Percentiles rank a stretch among this genome's conserved stretches.
Evolutionary conservation across 2,329 filamentous ascomycete species (phyloP).

Genomic region (Aureobasidium sp.): DNA sequence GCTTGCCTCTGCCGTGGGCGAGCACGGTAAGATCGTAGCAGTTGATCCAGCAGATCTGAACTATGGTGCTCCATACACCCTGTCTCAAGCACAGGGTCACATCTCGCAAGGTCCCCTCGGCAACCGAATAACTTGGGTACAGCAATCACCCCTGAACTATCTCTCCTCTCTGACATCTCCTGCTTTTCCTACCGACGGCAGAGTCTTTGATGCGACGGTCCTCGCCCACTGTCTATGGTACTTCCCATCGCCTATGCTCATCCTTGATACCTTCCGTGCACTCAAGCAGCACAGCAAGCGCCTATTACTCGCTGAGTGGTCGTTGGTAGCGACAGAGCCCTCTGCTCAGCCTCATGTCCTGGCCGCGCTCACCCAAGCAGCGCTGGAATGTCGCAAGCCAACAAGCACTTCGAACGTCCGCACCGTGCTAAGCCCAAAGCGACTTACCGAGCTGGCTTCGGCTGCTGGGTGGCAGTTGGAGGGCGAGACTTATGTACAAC

Average conservation of each 20-base stretch:
- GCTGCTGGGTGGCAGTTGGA: constrained; percentile 30
- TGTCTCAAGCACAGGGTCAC: constrained; percentile 40
- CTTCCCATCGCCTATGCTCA: constrained; percentile 33
- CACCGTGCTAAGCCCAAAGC: constrained; percentile 34
- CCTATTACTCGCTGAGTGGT: constrained; percentile 41
- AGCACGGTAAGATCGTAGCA: constrained; percentile 39
- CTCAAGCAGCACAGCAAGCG: constrained; percentile 26
- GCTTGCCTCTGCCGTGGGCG: constrained; percentile 41
- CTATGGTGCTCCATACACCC: constrained; percentile 43
- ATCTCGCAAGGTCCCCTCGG: constrained; percentile 36
- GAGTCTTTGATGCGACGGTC: constrained; percentile 36
- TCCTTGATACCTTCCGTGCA: constrained; percentile 30
- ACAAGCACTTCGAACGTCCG: constrained; percentile 39
- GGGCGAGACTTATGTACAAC: constrained; percentile 28
- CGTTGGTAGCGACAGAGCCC: constrained; percentile 30
- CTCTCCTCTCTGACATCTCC: constrained; percentile 18
- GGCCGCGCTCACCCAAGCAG: constrained; percentile 41
- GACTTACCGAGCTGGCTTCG: constrained; percentile 30
- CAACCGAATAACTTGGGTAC: constrained; percentile 35
- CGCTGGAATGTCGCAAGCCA: constrained; percentile 19
- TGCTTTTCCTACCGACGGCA: neutral
- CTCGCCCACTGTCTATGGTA: constrained; percentile 48
- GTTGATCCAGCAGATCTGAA: constrained; percentile 43
- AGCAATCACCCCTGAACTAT: constrained; percentile 29
- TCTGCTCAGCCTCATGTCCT: constrained; percentile 42